Base-by-base conservation (phyloP, 768 basidiomycete species). In the Cystofilobasidium capitatum region DNA sequence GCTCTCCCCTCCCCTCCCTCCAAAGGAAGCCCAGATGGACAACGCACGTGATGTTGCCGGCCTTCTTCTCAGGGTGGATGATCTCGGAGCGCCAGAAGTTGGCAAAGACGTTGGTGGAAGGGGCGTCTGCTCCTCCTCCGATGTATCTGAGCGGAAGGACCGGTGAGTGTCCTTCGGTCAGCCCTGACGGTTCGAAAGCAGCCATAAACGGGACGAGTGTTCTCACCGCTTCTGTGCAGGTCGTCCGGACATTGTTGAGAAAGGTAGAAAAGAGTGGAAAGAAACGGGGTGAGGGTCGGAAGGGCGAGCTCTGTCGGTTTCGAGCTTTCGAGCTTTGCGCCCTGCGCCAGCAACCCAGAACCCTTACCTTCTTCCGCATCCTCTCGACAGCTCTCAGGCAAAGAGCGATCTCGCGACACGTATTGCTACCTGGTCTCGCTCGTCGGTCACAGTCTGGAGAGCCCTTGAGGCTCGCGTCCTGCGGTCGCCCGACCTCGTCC, bases 11-110 rank as follows among this genome's bases (percentile, higher is more conserved):
- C 22, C 5, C 35, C 36, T 9, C 26, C n/a, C 7, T 49, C 33
- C 45, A 24, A n/a, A n/a, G n/a, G n/a, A n/a, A n/a, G n/a, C n/a
- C n/a, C n/a, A n/a, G n/a, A 39, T 17, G 9, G 40, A 2, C 14
- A 4, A 68, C 61, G 26, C 26, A 68, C 66, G 51, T 55, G 54
- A 68, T 54, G 66, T 68, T 68, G 35, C 66, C 66, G 39, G 61
- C 54, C 61, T 35, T 62, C 59, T 68, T 62, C n/a, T 68, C 66
- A 0, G 66, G 66, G 22, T 39, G 42, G 31, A 61, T 68, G 51
- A 68, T 58, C 61, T 68, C 59, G 31, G 61, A 45, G 3, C 62
- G 47, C 66, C 66, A 68, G 61, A 68, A 68, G 61, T 49, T 29
- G 13, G 66, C 47, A 31, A 68, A 47, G 35, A 58, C 24, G 54